phyloP scores from a whole-genome alignment of 495 filamentous ascomycete species.

The Pseudomonodictys pantanalensis region DNA sequence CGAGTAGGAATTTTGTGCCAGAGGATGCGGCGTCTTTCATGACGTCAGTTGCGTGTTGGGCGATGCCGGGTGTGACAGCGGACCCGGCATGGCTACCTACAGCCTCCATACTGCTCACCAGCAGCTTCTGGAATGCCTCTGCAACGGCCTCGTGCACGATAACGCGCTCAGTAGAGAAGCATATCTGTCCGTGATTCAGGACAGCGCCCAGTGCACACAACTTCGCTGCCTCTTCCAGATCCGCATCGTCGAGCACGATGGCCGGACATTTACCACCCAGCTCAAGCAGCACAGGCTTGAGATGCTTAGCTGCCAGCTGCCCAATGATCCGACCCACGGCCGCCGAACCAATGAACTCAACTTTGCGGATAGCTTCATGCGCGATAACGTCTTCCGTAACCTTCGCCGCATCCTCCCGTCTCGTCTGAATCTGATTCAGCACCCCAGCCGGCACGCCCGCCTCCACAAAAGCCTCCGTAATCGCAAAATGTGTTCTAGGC shows the following conservation, averaged over 20 bases:
- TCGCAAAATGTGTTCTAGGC: conserved; percentile 33
- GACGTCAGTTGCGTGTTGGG: conserved; percentile 31
- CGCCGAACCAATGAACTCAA: conserved; percentile 40
- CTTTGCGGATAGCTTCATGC: conserved; percentile 35
- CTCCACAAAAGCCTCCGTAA: conserved; percentile 33
- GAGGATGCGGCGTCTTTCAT: conserved; percentile 28
- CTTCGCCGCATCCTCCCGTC: conserved; percentile 32
- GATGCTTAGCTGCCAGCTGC: conserved; percentile 34
- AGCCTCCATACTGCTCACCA: conserved; percentile 20
- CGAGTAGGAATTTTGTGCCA: conserved; percentile 32
- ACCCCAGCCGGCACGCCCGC: conserved; percentile 36
- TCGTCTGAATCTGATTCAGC: conserved; percentile 33
- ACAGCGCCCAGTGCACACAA: conserved; percentile 36
- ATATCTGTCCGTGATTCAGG: conserved; percentile 43
- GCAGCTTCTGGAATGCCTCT: conserved; percentile 25
- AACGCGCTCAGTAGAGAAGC: conserved; percentile 41
- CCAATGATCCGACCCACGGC: conserved; percentile 38
- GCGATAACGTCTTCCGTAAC: conserved; percentile 36
- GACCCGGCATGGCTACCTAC: conserved; percentile 36
- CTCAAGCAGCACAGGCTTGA: conserved; percentile 41
- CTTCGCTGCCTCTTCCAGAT: conserved; percentile 34
- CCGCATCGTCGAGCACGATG: conserved; percentile 40
- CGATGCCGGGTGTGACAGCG: conserved; percentile 30
- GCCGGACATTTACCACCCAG: conserved; percentile 39
- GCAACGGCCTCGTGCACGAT: conserved; percentile 31